phyloP scores from a whole-genome alignment of 2,329 filamentous ascomycete species.

The Lizonia empirigonia region DNA sequence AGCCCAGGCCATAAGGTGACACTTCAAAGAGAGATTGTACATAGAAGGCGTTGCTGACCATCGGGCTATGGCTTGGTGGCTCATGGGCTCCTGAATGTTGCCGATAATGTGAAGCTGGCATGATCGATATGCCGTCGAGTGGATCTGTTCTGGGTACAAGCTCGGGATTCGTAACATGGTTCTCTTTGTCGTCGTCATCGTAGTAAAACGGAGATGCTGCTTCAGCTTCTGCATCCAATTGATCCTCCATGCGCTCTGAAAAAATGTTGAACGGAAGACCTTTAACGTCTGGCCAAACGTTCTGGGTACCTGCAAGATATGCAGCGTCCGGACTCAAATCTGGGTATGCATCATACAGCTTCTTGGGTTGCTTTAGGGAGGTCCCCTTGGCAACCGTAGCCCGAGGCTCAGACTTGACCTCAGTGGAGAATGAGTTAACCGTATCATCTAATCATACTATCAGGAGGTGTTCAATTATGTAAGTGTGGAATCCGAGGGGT shows the following conservation, averaged over 20 bases:
- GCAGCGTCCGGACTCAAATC: not conserved
- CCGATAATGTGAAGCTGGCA: slow-evolving; percentile 23
- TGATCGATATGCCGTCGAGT: slow-evolving; percentile 17
- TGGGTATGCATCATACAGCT: not conserved
- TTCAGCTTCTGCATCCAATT: slow-evolving; percentile 23
- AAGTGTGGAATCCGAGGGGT: not conserved
- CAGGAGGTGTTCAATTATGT: not conserved
- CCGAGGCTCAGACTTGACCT: not conserved
- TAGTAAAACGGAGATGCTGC: slow-evolving; percentile 25
- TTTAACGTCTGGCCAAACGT: slow-evolving; percentile 15
- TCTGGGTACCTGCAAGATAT: not conserved
- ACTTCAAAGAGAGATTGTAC: not conserved
- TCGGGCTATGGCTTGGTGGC: not conserved
- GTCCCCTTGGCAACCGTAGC: not conserved
- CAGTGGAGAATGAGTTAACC: not conserved
- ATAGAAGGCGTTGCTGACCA: slow-evolving; percentile 18
- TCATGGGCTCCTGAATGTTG: not conserved
- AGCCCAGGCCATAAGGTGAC: slow-evolving; percentile 24
- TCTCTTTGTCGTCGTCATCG: slow-evolving; percentile 34
- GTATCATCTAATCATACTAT: not conserved
- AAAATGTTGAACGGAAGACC: slow-evolving; percentile 25
- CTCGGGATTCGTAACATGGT: slow-evolving; percentile 11
- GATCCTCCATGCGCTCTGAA: slow-evolving; percentile 26
- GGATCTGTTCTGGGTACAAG: slow-evolving; percentile 2
- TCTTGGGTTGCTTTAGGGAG: not conserved